Evolutionary conservation across 768 basidiomycete species (phyloP), one percentile per base, ranked within the genome.

Genomic region (Amanita jacksonii): DNA sequence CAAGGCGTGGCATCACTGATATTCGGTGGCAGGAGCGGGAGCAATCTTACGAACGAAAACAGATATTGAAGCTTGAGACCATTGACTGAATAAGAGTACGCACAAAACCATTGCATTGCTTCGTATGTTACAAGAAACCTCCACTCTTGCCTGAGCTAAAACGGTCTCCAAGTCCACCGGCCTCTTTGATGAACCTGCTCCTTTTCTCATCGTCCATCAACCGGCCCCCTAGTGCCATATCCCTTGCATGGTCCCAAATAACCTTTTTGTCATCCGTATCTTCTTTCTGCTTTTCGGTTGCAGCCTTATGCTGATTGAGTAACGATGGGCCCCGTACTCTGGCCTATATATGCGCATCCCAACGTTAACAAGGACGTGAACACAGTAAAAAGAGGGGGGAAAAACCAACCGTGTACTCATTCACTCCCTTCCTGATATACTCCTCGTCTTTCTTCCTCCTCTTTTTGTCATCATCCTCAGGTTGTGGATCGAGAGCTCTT

Each of bases 181-280:
- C 83, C 51, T 97, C 92, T 45, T 71, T 74, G 54, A 98, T 70
- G 59, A 89, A 69, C 55, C 79, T 79, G 43, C 74, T 70, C 49
- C 94, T 72, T 57, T 86, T 81, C 35, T 69, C 72, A 48, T 96
- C 93, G 54, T 89, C 91, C 87, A 99, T 85, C 23, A 96, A 67
- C 39, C 87, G 68, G 10, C 94, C 93, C 1, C 81, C 81, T 3
- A 94, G 54, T 2, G 74, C 74, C 92, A 99, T 96, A 60, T 94
- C 90, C 22, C 91, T 71, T 27, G 78, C 68, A 54, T 88, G 90
- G 53, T 99, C 94, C 94, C 94, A 98, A 20, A 97, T 88, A 0
- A 57, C 81, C 0, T 76, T 64, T 0, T 73, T 65, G 24, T 76
- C 74, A 24, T 78, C 75, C 20, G 77, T 68, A 12, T 67, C 46